phyloP scores from a whole-genome alignment of 139 green algal genomes.

The Coelastrella sp. region DNA sequence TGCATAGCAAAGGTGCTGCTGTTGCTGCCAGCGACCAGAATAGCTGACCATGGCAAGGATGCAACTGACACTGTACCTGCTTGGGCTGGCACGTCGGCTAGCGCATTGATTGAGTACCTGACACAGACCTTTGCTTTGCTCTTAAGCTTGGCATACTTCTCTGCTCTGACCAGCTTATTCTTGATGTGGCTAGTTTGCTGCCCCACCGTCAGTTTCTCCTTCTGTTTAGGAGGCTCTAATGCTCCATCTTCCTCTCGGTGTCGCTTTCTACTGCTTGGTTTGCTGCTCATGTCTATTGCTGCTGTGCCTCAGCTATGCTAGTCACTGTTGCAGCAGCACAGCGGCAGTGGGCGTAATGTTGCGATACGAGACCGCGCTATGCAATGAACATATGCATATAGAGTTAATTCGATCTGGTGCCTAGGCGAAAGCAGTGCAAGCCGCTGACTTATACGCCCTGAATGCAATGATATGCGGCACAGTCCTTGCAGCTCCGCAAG shows the following conservation, averaged over 20 bases:
- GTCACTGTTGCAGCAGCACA: not conserved
- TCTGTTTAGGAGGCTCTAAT: not conserved
- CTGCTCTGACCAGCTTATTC: conserved; percentile 86
- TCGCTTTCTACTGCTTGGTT: conserved; percentile 21
- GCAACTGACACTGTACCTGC: not conserved
- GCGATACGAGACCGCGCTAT: too few relatives aligned
- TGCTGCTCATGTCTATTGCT: not conserved
- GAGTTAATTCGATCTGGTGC: not conserved
- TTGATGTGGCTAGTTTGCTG: conserved; percentile 82
- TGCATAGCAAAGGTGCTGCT: not conserved
- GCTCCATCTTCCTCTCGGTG: conserved; percentile 13
- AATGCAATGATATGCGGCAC: not conserved
- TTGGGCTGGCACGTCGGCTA: not conserved
- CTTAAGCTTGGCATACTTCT: conserved; percentile 86
- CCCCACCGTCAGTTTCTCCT: conserved; percentile 65
- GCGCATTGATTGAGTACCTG: not conserved
- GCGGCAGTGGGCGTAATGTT: too few relatives aligned
- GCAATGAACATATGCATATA: too few relatives aligned
- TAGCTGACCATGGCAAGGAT: not conserved
- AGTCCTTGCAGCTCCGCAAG: not conserved
- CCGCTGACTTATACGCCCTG: not conserved
- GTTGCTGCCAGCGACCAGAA: not conserved
- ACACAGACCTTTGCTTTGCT: conserved; percentile 73
- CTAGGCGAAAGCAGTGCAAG: not conserved
- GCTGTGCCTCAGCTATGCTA: not conserved